Evolutionary conservation across 108 stramenopile species (phyloP), one percentile per base, ranked within the genome.

Genomic region (Skeletonema marinoi): DNA sequence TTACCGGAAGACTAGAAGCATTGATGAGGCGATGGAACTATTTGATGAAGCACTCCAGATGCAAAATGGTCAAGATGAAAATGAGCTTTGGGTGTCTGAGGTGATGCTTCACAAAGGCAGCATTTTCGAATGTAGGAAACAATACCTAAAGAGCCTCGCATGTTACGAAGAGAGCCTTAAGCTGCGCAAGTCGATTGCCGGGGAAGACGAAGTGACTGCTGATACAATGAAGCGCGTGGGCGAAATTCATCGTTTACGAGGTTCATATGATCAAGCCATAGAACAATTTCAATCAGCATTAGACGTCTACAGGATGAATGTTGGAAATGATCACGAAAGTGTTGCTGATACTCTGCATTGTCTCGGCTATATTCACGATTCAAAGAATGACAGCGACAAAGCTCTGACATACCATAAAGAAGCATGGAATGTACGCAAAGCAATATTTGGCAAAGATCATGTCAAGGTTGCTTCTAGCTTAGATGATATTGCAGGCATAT

Each of bases 391-490:
- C 44, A 60, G 46, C 0, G 44, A 48, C 3, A 68, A 80, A 65
- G 77, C 87, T 3, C 74, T 85, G 48, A 72, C 80, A 61, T 75
- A 83, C 71, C 85, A 88, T 59, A 85, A 85, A 25, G 71, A 83
- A 60, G 84, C 78, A 33, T 65, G 81, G 17, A 64, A 71, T 3
- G 50, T 88, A 32, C 78, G 85, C n/a, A 85, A 85, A 56, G n/a
- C 67, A 17, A 68, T 78, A 31, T 35, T 85, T 2, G 87, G 87
- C 14, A 51, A 59, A n/a, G 81, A 88, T 48, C 80, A 85, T 56
- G 60, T 85, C 7, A 46, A 70, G 48, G 78, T 88, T 56, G 87
- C 87, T 12, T 12, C 66, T 12, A 85, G 80, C 56, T 58, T 88
- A 32, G 87, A 88, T 56, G 85, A 82, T 32, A 70, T 88, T 33